Evolutionary conservation across 352 stramenopile genomes (phyloP), one percentile per base, ranked within the genome.

Genomic region (Pythium phragmiticola): DNA sequence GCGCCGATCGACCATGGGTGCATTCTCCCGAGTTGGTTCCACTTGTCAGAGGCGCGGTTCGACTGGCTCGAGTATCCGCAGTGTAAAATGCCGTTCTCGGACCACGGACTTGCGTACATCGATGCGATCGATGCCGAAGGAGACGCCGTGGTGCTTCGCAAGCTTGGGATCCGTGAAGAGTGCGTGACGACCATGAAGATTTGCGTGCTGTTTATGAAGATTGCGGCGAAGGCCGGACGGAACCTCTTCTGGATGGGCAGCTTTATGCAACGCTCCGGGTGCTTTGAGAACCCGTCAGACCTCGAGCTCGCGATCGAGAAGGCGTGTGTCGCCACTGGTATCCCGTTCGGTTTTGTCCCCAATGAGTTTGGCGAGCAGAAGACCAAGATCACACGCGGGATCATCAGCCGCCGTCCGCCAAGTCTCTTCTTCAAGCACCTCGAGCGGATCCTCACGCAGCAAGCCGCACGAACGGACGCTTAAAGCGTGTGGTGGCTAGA

Each of bases 61-160:
- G 84, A 93, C 60, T 93, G 82, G 84, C 72, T 93, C 39, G 79
- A 88, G 68, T 93, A 89, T 34, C 82, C 84, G 14, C 84, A 93
- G 56, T 77, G 62, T 42, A 84, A 80, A 50, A 77, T 80, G n/a
- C 59, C 78, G 17, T 81, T 93, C 39, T 87, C 78, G 0, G 26
- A 65, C 34, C 33, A 61, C 2, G 76, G 69, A 17, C 53, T 87
- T 51, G 75, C 72, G 12, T 86, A 91, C 58, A 82, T 93, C 34
- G 66, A 76, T 9, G 36, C 74, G 8, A 46, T 93, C 19, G 78
- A 91, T 46, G 72, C 61, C 3, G 76, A 82, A 3, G 66, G 60
- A 17, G 84, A 91, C 30, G 82, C 82, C 11, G 66, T 68, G 7
- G 51, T 68, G 33, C 71, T 93, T 26, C 82, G 80, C 21, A 53